Evolutionary conservation across 352 stramenopile genomes (phyloP).

Genomic region (Phytopythium montanum): DNA sequence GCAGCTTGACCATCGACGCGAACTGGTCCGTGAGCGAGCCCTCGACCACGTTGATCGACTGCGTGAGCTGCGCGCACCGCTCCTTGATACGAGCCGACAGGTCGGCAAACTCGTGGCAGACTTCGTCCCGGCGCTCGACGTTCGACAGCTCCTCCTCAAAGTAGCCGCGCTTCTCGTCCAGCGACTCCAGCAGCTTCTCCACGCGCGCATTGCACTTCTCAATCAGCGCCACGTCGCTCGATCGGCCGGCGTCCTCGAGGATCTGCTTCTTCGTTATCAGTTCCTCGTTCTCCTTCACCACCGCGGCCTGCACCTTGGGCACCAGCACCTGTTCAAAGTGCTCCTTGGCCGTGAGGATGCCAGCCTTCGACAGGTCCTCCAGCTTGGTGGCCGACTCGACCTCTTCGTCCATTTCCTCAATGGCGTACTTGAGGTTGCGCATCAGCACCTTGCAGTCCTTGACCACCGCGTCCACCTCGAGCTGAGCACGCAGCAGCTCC

Average conservation of each 20-base stretch:
- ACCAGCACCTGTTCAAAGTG: conserved; percentile 68
- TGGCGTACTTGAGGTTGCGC: conserved; percentile 86
- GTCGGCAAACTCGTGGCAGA: conserved; percentile 73
- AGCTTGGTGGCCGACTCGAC: conserved; percentile 74
- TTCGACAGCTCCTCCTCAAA: conserved; percentile 74
- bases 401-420: conserved; percentile 88
- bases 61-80: conserved; percentile 62
- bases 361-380: conserved; percentile 56
- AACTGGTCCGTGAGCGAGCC: conserved; percentile 77
- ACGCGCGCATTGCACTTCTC: conserved; percentile 73
- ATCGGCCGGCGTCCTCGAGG: conserved; percentile 50
- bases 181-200: conserved; percentile 57
- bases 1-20: conserved; percentile 69
- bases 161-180: conserved; percentile 69
- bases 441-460: conserved; percentile 86
- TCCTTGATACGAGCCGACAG: conserved; percentile 77
- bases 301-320: conserved; percentile 64
- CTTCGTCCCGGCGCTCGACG: conserved; percentile 71
- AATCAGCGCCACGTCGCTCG: conserved; percentile 60
- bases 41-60: conserved; percentile 77
- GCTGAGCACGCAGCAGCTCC: conserved; percentile 52
- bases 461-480: conserved; percentile 75
- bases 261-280: conserved; percentile 77
- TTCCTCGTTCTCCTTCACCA: conserved; percentile 79
- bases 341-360: conserved; percentile 58